These are phyloP conservation scores for Pilobolus umbonatus DNA, from an alignment of 192 early-diverging fungal genomes.

Conservation along the genomic window DNA sequence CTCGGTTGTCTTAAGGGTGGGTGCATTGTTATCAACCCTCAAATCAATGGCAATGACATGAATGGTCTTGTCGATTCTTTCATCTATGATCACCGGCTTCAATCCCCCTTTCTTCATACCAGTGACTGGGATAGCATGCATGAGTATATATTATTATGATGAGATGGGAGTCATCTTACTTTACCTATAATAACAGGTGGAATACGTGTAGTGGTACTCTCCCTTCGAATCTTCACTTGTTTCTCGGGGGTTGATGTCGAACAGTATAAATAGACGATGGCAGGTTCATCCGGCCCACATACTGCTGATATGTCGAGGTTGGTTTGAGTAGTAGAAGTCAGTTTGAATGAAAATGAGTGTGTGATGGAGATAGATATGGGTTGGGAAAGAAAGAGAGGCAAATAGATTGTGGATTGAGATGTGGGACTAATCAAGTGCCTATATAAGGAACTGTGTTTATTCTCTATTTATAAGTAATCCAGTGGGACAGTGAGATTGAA, in stretches of 20 bases:
- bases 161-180: background rate
- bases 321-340: background rate
- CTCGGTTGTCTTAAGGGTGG: too few species aligned
- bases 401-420: background rate
- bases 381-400: background rate
- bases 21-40: background rate
- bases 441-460: too few species aligned
- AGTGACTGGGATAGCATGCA: background rate
- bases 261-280: background rate
- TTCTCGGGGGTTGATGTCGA: background rate
- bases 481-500: too few species aligned
- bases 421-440: too few species aligned
- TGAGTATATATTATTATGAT: background rate
- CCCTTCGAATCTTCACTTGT: background rate
- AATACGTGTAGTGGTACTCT: background rate
- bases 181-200: conserved; percentile 7
- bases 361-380: background rate
- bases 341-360: conserved; percentile 4
- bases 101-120: conserved; percentile 1
- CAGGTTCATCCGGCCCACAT: background rate
- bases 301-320: background rate
- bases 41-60: background rate
- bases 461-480: too few species aligned
- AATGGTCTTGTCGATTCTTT: background rate
- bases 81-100: background rate